Conservation (phyloP, 768 basidiomycete genomes). For the Botryobasidium botryosum region DNA sequence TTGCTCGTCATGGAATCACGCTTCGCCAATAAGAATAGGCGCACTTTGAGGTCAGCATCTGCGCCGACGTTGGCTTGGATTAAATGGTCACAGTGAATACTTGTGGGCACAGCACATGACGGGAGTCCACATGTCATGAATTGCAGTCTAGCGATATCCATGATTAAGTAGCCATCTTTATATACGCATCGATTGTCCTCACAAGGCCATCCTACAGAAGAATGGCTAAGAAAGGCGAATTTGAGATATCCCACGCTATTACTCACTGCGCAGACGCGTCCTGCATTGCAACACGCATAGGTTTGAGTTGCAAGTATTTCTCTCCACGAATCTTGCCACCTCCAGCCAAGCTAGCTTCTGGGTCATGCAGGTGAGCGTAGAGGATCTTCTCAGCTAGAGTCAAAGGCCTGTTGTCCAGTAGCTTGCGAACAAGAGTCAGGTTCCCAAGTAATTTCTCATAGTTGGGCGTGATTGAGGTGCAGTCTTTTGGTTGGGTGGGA, state of each 20-base stretch:
- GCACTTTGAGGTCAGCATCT: conserved; percentile 64
- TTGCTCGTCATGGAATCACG: not conserved
- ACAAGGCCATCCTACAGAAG: conserved; percentile 61
- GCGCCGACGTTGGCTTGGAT: conserved; percentile 91
- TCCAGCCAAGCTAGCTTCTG: conserved; percentile 46
- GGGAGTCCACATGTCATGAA: conserved; percentile 93
- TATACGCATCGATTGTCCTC: conserved; percentile 17
- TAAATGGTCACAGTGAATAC: conserved; percentile 94
- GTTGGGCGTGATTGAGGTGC: conserved; percentile 67
- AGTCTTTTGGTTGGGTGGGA: conserved; percentile 35
- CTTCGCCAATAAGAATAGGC: not conserved
- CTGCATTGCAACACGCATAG: conserved; percentile 95
- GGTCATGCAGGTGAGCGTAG: conserved; percentile 78
- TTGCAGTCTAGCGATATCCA: conserved; percentile 45
- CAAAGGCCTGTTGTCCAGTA: conserved; percentile 58
- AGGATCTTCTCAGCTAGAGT: conserved; percentile 97
- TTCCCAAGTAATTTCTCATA: conserved; percentile 56
- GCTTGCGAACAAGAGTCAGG: conserved; percentile 45
- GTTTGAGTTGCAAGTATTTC: conserved; percentile 75
- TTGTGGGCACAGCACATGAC: conserved; percentile 51
- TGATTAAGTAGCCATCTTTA: not conserved
- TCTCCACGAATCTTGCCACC: conserved; percentile 65
- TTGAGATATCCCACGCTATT: not conserved
- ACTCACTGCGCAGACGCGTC: conserved; percentile 81
- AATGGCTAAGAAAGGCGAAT: not conserved